Evolutionary conservation across 2,329 filamentous ascomycete species (phyloP).

Genomic region (Colletotrichum costaricense): DNA sequence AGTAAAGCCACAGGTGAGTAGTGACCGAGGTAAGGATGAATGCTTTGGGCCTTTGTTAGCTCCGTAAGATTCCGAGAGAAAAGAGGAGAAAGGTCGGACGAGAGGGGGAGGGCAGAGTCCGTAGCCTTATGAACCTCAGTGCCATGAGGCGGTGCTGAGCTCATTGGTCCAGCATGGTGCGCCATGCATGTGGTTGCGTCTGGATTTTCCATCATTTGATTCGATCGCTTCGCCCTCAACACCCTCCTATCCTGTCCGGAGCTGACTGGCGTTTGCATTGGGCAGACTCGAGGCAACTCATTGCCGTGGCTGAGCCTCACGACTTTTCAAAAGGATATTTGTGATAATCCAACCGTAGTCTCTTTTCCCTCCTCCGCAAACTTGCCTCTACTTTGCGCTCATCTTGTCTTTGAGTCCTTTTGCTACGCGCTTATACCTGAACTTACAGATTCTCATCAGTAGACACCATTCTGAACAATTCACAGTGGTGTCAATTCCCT

Average conservation of each 20-base stretch:
- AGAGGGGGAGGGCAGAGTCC: neutral
- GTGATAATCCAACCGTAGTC: neutral
- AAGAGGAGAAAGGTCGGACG: neutral
- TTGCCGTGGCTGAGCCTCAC: neutral
- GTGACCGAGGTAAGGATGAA: fast-evolving
- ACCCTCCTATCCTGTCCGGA: fast-evolving
- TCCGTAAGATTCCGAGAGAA: fast-evolving
- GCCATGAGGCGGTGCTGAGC: neutral
- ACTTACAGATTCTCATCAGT: no score
- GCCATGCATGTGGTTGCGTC: neutral
- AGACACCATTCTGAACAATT: no score
- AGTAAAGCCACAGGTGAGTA: fast-evolving
- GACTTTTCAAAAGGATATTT: neutral
- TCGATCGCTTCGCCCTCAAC: neutral
- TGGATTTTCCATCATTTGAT: neutral
- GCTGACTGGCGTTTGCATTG: neutral
- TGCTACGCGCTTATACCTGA: no score
- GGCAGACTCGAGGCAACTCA: neutral
- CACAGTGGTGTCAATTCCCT: no score
- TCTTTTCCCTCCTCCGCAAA: no score
- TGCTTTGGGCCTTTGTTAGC: neutral
- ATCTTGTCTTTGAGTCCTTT: no score
- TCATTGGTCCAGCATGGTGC: neutral
- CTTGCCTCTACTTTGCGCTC: no score
- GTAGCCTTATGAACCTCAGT: neutral